Evolutionary conservation across 1,284 basidiomycete genomes (phyloP).

Genomic region (Ganoderma leucocontextum): DNA sequence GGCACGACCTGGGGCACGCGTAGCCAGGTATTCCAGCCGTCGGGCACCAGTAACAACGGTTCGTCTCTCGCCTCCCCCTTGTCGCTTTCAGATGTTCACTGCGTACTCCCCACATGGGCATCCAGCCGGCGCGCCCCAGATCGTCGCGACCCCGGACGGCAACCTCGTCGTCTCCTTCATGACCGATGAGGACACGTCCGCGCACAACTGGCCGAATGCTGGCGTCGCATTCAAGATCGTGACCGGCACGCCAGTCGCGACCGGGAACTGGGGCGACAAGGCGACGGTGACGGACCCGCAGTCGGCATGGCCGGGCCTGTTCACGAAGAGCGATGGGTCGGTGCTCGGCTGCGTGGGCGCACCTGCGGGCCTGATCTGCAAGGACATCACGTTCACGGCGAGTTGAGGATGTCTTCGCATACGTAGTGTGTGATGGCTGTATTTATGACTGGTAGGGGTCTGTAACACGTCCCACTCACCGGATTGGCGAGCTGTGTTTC

Average conservation of each 20-base stretch:
- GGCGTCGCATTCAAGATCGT: constrained; percentile 22
- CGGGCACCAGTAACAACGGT: constrained; percentile 10
- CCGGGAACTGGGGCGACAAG: constrained; percentile 15
- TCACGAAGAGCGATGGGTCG: constrained; percentile 15
- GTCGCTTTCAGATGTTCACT: neutral
- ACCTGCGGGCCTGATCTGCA: constrained; percentile 19
- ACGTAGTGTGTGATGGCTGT: neutral
- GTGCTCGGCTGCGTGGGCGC: constrained; percentile 9
- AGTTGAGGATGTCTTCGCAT: constrained; percentile 6
- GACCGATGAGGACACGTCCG: constrained; percentile 2
- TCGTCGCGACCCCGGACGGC: constrained; percentile 2
- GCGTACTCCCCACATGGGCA: neutral
- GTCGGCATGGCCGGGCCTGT: constrained; percentile 8
- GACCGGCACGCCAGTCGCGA: constrained; percentile 13
- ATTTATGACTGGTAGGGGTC: neutral
- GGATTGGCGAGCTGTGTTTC: neutral
- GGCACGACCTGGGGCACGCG: neutral
- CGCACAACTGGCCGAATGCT: neutral
- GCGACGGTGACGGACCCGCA: constrained; percentile 17
- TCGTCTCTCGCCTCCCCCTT: neutral
- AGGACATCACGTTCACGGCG: constrained; percentile 15
- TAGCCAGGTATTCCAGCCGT: neutral
- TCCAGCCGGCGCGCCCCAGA: constrained; percentile 19
- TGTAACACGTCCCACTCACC: no score
- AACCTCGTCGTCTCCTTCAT: constrained; percentile 1